Percentiles rank a stretch among this genome's conserved stretches.
Conservation (phyloP, 2,329 filamentous ascomycete genomes). For the Verticillium isaacii region DNA sequence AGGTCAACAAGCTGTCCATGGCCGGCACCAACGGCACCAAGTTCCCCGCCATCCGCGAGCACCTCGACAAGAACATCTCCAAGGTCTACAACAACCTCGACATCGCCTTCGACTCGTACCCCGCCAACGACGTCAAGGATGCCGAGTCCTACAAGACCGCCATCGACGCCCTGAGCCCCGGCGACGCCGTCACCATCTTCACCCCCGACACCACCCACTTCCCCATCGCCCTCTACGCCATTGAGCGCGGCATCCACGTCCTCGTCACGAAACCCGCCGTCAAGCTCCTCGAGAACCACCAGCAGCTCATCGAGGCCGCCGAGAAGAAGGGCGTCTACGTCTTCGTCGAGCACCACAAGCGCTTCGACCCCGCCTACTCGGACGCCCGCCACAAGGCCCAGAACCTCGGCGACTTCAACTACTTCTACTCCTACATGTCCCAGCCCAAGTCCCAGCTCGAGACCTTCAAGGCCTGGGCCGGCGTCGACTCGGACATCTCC, state of each 20-base stretch:
- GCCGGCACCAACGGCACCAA: conserved; percentile 84
- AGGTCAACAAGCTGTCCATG: conserved; percentile 83
- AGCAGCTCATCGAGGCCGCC: conserved; percentile 67
- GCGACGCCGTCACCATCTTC: conserved; percentile 93
- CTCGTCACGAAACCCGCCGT: conserved; percentile 93
- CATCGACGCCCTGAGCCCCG: conserved; percentile 75
- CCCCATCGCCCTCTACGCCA: conserved; percentile 87
- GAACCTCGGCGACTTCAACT: conserved; percentile 89
- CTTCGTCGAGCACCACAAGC: conserved; percentile 95
- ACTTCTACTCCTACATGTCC: conserved; percentile 96
- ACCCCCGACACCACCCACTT: conserved; percentile 91
- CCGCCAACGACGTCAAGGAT: conserved; percentile 66
- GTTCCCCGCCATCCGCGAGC: conserved; percentile 88
- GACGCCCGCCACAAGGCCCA: conserved; percentile 76
- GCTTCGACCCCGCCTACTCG: conserved; percentile 87
- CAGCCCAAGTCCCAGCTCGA: conserved; percentile 88
- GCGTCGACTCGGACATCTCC: conserved; percentile 85
- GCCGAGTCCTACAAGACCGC: conserved; percentile 82
- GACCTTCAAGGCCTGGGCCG: conserved; percentile 93
- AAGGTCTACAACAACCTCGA: conserved; percentile 86
- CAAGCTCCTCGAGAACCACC: conserved; percentile 76
- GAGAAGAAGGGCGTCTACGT: conserved; percentile 77
- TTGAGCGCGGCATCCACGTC: conserved; percentile 82
- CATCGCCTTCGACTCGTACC: conserved; percentile 79
- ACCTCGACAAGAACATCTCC: conserved; percentile 82